Conservation (phyloP, 805 yeast genomes). For the Kodamaea fukazawae region DNA sequence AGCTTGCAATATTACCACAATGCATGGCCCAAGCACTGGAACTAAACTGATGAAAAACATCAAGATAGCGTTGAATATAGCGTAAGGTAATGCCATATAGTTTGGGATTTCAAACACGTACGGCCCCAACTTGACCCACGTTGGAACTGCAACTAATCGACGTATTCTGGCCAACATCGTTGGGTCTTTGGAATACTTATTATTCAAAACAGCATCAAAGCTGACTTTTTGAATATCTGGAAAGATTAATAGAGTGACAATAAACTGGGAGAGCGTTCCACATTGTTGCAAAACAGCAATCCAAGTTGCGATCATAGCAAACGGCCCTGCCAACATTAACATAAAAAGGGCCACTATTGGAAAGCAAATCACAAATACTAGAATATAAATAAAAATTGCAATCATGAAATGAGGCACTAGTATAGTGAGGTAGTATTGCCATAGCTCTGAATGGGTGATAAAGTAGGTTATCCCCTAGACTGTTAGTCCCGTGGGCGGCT, state of each 20-base stretch:
- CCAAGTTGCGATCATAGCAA: slow-evolving; percentile 48
- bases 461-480: slow-evolving; percentile 43
- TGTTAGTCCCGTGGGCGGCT: slow-evolving; percentile 10
- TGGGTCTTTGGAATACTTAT: slow-evolving; percentile 45
- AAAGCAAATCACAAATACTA: slow-evolving; percentile 38
- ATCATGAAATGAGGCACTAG: slow-evolving; percentile 46
- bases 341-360: slow-evolving; percentile 45
- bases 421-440: slow-evolving; percentile 47
- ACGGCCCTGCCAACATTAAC: slow-evolving; percentile 47
- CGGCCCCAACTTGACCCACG: slow-evolving; percentile 26
- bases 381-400: slow-evolving; percentile 25
- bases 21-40: slow-evolving; percentile 59
- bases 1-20: slow-evolving; percentile 50
- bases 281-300: slow-evolving; percentile 43
- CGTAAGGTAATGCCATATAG: slow-evolving; percentile 37
- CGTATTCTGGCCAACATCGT: slow-evolving; percentile 39
- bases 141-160: slow-evolving; percentile 29
- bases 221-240: slow-evolving; percentile 46
- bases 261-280: slow-evolving; percentile 38
- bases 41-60: slow-evolving; percentile 43
- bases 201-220: slow-evolving; percentile 47
- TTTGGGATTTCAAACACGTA: slow-evolving; percentile 35
- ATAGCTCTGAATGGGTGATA: slow-evolving; percentile 36
- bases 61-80: slow-evolving; percentile 35
- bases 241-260: slow-evolving; percentile 42